These are phyloP conservation scores for Oryza australiensis DNA, from an alignment of 176 grass and related monocot genomes.

Conservation along the genomic window DNA sequence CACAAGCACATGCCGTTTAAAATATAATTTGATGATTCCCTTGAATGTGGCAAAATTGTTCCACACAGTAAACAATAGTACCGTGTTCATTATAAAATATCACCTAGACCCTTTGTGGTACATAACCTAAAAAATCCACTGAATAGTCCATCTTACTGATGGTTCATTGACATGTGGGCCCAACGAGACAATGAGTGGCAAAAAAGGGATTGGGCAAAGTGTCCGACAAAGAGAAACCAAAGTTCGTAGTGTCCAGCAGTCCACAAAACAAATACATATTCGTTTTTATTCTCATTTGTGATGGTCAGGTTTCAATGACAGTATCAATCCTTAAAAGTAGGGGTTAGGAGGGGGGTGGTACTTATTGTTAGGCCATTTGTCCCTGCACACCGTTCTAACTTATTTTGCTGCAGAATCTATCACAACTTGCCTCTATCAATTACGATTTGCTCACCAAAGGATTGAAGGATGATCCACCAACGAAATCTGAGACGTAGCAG, in stretches of 20 bases:
- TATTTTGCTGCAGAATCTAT: constrained; percentile 74
- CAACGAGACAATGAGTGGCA: neutral
- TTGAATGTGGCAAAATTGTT: neutral
- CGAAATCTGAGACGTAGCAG: constrained; percentile 66
- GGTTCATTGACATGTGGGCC: neutral
- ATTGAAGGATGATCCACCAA: constrained; percentile 72
- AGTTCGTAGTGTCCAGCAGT: constrained; percentile 21
- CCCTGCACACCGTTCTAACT: constrained; percentile 32
- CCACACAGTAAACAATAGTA: neutral
- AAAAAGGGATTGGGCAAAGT: neutral
- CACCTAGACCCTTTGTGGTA: neutral
- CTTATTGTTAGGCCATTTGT: neutral
- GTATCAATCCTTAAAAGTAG: neutral
- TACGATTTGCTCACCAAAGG: constrained; percentile 97
- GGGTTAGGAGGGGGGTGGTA: too few relatives aligned
- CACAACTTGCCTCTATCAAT: constrained; percentile 97
- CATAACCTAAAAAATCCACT: neutral
- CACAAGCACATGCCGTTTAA: neutral
- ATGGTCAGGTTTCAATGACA: neutral
- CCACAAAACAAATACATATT: neutral
- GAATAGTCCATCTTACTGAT: neutral
- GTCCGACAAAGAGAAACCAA: neutral
- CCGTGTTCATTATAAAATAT: neutral
- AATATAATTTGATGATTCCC: neutral
- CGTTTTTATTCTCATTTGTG: neutral